phyloP scores from a whole-genome alignment of 2,329 filamentous ascomycete genomes.

The Microdochium nivale region DNA sequence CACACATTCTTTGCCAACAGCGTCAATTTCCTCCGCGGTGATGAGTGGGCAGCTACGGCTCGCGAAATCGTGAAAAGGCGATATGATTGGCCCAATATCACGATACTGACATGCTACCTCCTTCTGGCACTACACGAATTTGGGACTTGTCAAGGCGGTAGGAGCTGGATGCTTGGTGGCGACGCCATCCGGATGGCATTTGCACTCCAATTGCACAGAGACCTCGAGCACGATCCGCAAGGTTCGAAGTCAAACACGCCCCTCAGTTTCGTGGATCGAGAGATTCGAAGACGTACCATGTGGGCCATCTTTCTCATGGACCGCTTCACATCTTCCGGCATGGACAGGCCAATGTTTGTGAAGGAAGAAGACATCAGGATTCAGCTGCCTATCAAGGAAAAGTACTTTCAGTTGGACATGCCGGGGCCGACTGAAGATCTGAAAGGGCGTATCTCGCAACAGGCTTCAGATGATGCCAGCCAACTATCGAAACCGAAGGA shows the following conservation, averaged over 20 bases:
- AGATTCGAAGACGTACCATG: constrained; percentile 90
- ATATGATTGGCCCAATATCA: constrained; percentile 94
- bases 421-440: constrained; percentile 79
- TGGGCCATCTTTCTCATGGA: constrained; percentile 99
- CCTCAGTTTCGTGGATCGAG: constrained; percentile 83
- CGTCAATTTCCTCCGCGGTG: constrained; percentile 78
- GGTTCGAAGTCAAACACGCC: constrained; percentile 53
- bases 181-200: constrained; percentile 97
- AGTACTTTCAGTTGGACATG: constrained; percentile 84
- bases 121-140: constrained; percentile 91
- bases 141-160: constrained; percentile 89
- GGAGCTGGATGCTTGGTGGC: constrained; percentile 92
- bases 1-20: constrained; percentile 72
- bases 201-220: constrained; percentile 85
- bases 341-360: constrained; percentile 84
- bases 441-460: constrained; percentile 59
- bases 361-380: constrained; percentile 84
- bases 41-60: constrained; percentile 84
- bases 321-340: constrained; percentile 91
- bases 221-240: constrained; percentile 73
- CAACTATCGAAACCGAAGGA: constrained; percentile 58
- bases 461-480: constrained; percentile 52
- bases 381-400: constrained; percentile 84
- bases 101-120: constrained; percentile 83
- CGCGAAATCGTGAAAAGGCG: constrained; percentile 77